These are phyloP conservation scores for Calonectria fujianensis DNA, from an alignment of 2,329 filamentous ascomycete genomes.

Conservation along the genomic window DNA sequence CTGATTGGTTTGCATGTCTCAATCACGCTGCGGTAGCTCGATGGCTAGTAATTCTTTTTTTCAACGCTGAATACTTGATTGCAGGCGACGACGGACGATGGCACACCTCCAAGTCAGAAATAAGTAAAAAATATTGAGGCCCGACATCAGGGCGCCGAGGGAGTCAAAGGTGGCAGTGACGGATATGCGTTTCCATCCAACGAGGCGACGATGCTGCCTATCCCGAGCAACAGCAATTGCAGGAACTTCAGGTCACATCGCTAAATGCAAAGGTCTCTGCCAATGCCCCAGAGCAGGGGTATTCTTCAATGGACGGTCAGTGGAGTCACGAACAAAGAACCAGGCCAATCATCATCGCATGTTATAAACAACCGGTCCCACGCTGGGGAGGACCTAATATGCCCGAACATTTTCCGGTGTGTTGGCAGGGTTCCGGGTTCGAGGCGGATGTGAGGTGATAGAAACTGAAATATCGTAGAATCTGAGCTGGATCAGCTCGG, in stretches of 20 bases:
- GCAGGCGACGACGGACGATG: not conserved
- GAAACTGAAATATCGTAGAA: not conserved
- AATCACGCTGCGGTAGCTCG: not conserved
- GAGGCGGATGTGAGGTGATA: not conserved
- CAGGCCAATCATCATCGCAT: not conserved
- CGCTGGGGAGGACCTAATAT: not conserved
- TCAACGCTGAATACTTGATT: not conserved
- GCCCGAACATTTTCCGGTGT: not conserved
- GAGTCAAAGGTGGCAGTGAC: not conserved
- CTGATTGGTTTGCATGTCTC: slow-evolving; percentile 1
- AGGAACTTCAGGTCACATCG: not conserved
- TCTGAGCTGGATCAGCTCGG: not conserved
- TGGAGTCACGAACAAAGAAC: not conserved
- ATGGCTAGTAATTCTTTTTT: not conserved
- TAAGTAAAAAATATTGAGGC: not conserved
- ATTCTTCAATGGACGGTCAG: not conserved
- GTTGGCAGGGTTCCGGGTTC: not conserved
- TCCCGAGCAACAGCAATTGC: not conserved
- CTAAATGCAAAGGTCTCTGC: not conserved
- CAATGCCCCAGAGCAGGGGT: not conserved
- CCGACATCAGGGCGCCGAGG: not conserved
- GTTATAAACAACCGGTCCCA: not conserved
- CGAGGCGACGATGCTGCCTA: not conserved
- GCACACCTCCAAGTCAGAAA: not conserved
- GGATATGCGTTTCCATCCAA: not conserved